Base-by-base conservation (phyloP, 495 filamentous ascomycete genomes). In the Eremomyces bilateralis region DNA sequence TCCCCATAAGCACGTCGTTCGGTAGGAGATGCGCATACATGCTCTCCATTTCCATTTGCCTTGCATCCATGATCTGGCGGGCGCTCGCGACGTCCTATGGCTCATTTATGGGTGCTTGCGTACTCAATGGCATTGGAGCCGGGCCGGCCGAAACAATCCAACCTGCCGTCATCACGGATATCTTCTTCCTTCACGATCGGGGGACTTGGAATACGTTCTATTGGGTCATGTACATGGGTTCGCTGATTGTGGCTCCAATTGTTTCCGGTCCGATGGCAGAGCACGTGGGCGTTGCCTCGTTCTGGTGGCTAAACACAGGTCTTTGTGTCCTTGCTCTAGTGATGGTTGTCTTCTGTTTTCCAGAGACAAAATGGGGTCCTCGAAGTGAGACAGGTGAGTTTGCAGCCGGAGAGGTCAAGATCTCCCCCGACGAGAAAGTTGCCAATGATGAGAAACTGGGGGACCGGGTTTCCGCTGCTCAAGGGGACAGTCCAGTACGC, bases 121-220 rank as follows among this genome's bases (percentile, higher is more conserved):
- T 71, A 5, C 47, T 77, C 8, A 71, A 73, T 42, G 67, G 66
- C 1, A 59, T 77, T 35, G 71, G 67, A 8, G 67, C 68, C 20
- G 71, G 60, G 2, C 56, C 62, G 10, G 56, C 59, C 20, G 60
- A 76, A 51, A 72, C 68, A 1, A 54, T 73, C 2, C 64, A 67
- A 31, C 69, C 70, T 0, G 62, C 67, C 34, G 61, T 77, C 16
- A 75, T 76, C 37, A 62, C 68, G 10, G 71, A 76, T 38, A 66
- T 73, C 35, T 69, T 71, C 49, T 75, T 76, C 52, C 49, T 76
- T 1, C 69, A 77, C 44, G 69, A 75, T 42, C 58, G 72, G 29
- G 71, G 71, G 17, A 64, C 65, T 25, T 69, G 70, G 44, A 70
- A 75, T 37, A 74, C 70, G 0, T 54, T 74, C 10, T 76, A 76